Percentiles rank a stretch among this genome's conserved stretches.
Evolutionary conservation across 2,329 filamentous ascomycete genomes (phyloP).

Genomic region (Penicillium sp.): DNA sequence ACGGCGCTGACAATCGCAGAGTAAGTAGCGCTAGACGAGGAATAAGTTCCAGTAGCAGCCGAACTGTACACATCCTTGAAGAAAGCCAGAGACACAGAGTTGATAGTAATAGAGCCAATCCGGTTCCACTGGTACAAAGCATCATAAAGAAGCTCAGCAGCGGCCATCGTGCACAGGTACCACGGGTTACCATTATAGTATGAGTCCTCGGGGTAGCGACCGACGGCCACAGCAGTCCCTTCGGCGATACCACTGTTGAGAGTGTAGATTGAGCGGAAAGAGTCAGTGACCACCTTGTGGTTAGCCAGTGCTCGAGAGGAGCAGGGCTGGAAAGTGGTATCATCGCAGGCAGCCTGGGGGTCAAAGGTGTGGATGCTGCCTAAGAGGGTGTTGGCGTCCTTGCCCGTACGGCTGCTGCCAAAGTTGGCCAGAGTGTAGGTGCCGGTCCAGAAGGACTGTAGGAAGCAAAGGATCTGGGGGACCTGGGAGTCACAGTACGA

Average conservation of each 20-base stretch:
- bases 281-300: slow-evolving; percentile 73
- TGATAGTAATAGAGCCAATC: slow-evolving; percentile 65
- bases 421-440: slow-evolving; percentile 67
- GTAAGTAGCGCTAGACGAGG: slow-evolving; percentile 58
- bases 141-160: slow-evolving; percentile 78
- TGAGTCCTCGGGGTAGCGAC: slow-evolving; percentile 69
- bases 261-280: slow-evolving; percentile 69
- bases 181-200: slow-evolving; percentile 82
- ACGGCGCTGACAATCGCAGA: slow-evolving; percentile 60
- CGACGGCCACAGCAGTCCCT: slow-evolving; percentile 47
- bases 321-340: slow-evolving; percentile 74
- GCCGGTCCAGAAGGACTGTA: slow-evolving; percentile 72
- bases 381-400: slow-evolving; percentile 69
- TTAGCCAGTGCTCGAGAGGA: slow-evolving; percentile 69
- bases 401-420: slow-evolving; percentile 64
- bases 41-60: slow-evolving; percentile 64
- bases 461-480: slow-evolving; percentile 70
- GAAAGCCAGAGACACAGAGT: slow-evolving; percentile 66
- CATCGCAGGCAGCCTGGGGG: slow-evolving; percentile 36
- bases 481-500: slow-evolving; percentile 64
- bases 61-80: slow-evolving; percentile 66
- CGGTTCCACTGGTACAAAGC: slow-evolving; percentile 71
- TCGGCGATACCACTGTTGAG: slow-evolving; percentile 47
- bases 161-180: slow-evolving; percentile 73
- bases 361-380: slow-evolving; percentile 48